phyloP scores from a whole-genome alignment of 495 filamentous ascomycete genomes.

The Bacidia rubella region DNA sequence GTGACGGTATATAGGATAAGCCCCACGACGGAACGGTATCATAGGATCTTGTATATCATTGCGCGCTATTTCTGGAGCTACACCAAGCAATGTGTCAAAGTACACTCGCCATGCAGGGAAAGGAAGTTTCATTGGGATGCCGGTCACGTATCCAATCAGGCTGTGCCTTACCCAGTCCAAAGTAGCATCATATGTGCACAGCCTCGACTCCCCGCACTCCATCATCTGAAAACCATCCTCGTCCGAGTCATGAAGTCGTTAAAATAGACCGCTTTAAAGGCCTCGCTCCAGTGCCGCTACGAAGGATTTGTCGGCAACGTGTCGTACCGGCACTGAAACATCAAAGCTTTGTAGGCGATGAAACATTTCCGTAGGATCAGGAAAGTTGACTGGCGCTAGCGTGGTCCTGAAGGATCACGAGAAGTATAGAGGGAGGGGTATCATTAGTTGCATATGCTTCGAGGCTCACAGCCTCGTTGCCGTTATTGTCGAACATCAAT shows the following conservation, averaged over 20 bases:
- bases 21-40: too few species aligned
- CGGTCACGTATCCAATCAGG: not conserved
- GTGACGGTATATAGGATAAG: too few species aligned
- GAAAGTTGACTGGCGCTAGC: not conserved
- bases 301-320: not conserved
- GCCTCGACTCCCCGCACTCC: not conserved
- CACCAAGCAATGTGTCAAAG: not conserved
- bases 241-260: not conserved
- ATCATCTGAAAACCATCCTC: not conserved
- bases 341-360: not conserved
- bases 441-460: not conserved
- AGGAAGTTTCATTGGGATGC: not conserved
- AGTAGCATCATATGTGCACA: not conserved
- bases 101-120: not conserved
- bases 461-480: not conserved
- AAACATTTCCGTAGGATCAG: not conserved
- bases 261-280: not conserved
- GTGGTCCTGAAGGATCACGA: not conserved
- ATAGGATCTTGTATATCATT: not conserved
- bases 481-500: constrained; percentile 16
- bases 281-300: not conserved
- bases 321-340: not conserved
- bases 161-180: not conserved
- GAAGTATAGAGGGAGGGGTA: not conserved
- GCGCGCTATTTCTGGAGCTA: not conserved